Evolutionary conservation across 2,329 filamentous ascomycete genomes (phyloP).

Genomic region (Fusarium oligoseptatum): DNA sequence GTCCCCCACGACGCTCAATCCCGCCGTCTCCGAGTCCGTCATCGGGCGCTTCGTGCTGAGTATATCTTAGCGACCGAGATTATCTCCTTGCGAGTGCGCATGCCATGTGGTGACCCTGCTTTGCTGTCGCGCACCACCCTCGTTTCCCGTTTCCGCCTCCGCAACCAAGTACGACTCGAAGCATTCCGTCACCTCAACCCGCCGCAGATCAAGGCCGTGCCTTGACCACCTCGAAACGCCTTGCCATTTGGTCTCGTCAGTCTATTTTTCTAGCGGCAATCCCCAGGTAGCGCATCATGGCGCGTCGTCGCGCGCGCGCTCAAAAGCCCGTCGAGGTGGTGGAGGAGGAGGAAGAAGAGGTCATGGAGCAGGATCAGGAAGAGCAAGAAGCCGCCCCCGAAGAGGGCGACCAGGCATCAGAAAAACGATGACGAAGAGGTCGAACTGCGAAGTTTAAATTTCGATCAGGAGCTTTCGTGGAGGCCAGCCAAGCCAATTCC

Average conservation of each 20-base stretch:
- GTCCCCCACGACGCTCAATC: constrained; percentile 16
- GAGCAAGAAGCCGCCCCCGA: constrained; percentile 38
- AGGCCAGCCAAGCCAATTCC: constrained; percentile 90
- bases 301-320: constrained; percentile 54
- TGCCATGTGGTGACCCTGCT: constrained; percentile 43
- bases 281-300: constrained; percentile 48
- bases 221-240: neutral
- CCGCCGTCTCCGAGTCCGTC: constrained; percentile 9
- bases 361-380: constrained; percentile 45
- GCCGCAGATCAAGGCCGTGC: constrained; percentile 12
- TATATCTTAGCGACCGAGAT: constrained; percentile 6
- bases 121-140: constrained; percentile 36
- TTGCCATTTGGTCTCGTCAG: neutral
- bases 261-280: neutral
- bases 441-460: constrained; percentile 69
- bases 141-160: constrained; percentile 3
- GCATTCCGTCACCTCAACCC: constrained; percentile 19
- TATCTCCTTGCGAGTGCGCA: constrained; percentile 20
- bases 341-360: constrained; percentile 45
- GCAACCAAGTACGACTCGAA: constrained; percentile 32
- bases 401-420: constrained; percentile 31
- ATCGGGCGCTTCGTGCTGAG: constrained; percentile 13
- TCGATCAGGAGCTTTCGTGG: constrained; percentile 91
- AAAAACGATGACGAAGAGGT: constrained; percentile 41
- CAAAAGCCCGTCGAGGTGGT: constrained; percentile 49